Conservation (phyloP, 2,329 filamentous ascomycete species). For the Alternaria brassicicola region DNA sequence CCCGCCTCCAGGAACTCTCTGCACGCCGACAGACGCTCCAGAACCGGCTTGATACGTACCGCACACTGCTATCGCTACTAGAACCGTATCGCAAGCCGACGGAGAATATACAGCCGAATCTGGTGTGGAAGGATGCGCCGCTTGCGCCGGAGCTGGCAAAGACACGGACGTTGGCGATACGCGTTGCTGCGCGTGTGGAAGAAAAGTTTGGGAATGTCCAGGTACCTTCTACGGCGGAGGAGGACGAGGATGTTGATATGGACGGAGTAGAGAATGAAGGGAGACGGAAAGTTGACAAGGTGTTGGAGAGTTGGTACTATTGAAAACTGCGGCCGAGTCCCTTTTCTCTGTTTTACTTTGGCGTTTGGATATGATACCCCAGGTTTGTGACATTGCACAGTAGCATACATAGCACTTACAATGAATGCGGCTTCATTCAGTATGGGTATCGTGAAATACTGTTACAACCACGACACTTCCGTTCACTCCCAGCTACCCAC, state of each 20-base stretch:
- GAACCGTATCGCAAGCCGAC: slow-evolving; percentile 59
- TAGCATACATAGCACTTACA: background rate
- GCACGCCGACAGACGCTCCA: slow-evolving; percentile 58
- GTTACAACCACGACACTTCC: no score
- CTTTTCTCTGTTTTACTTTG: background rate
- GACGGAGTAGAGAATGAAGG: slow-evolving; percentile 21
- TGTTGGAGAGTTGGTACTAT: slow-evolving; percentile 33
- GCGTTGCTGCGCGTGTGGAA: slow-evolving; percentile 45
- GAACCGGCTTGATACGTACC: slow-evolving; percentile 55
- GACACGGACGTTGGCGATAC: slow-evolving; percentile 64
- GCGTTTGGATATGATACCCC: slow-evolving; percentile 22
- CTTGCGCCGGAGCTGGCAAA: slow-evolving; percentile 70
- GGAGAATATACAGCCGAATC: slow-evolving; percentile 65
- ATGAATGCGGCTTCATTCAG: background rate
- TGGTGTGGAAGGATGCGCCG: slow-evolving; percentile 68
- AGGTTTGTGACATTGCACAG: background rate
- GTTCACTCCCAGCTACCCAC: background rate
- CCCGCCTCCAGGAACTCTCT: slow-evolving; percentile 56
- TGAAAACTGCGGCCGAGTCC: background rate
- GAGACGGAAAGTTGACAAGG: slow-evolving; percentile 33
- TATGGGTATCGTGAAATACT: background rate
- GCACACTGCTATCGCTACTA: slow-evolving; percentile 58
- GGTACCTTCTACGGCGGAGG: slow-evolving; percentile 35
- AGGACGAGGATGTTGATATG: slow-evolving; percentile 33
- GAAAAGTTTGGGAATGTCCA: slow-evolving; percentile 39